Percentiles rank a stretch among this genome's conserved stretches.
phyloP scores from a whole-genome alignment of 257 asterid genomes.

The Solanum dulcamara region DNA sequence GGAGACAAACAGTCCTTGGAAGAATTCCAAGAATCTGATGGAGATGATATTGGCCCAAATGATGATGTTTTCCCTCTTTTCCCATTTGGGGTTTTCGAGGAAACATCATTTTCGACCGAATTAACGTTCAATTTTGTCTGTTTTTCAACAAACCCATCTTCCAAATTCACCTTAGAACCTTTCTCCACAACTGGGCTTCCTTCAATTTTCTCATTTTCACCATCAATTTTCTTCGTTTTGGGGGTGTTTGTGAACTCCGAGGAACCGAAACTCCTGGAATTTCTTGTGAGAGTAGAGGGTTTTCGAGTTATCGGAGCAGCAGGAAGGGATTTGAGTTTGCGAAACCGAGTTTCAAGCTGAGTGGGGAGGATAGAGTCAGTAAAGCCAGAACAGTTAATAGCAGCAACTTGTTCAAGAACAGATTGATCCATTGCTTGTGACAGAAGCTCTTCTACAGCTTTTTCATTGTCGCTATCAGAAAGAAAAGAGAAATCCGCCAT shows the following conservation, averaged over 20 bases:
- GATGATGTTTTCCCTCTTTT: constrained; percentile 22
- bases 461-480: constrained; percentile 73
- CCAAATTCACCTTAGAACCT: background rate
- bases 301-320: constrained; percentile 17
- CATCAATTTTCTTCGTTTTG: background rate
- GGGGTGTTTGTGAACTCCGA: background rate
- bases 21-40: constrained; percentile 13
- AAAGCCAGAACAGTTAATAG: constrained; percentile 70
- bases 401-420: constrained; percentile 69
- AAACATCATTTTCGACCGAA: background rate
- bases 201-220: background rate
- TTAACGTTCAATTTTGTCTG: background rate
- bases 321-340: constrained; percentile 75
- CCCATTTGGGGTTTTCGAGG: constrained; percentile 16
- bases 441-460: constrained; percentile 62
- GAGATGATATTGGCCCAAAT: constrained; percentile 13
- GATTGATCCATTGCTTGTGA: constrained; percentile 68
- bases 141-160: background rate
- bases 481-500: constrained; percentile 59
- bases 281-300: constrained; percentile 4
- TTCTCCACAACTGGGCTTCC: constrained; percentile 14
- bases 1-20: constrained; percentile 49
- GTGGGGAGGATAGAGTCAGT: constrained; percentile 56
- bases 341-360: constrained; percentile 71
- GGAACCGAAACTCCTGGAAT: constrained; percentile 19